Percentiles rank a stretch among this genome's conserved stretches.
phyloP scores from a whole-genome alignment of 495 filamentous ascomycete species.

The Neurospora intermedia region DNA sequence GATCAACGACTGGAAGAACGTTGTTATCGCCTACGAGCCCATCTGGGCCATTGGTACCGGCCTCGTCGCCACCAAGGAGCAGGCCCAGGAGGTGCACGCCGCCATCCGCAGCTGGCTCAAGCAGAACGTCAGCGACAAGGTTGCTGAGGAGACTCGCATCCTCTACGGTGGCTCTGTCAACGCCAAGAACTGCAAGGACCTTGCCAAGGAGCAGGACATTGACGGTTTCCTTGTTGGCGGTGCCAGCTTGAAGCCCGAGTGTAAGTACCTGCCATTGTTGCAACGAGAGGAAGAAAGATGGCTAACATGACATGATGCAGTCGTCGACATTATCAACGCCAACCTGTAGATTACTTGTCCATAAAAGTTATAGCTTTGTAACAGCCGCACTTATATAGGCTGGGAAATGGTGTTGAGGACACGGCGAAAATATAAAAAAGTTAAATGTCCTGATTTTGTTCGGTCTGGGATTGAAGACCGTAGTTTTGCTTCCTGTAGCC shows the following conservation, averaged over 20 bases:
- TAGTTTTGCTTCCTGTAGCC: neutral
- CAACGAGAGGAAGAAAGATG: neutral
- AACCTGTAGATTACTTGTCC: constrained; percentile 25
- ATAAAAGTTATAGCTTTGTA: neutral
- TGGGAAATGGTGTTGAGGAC: neutral
- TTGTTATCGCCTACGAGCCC: constrained; percentile 97
- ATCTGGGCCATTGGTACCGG: constrained; percentile 99
- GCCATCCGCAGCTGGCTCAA: constrained; percentile 85
- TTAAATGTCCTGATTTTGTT: neutral
- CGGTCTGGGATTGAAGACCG: neutral
- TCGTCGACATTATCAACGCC: constrained; percentile 53
- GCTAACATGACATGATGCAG: constrained; percentile 25
- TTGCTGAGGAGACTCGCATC: constrained; percentile 70
- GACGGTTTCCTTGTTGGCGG: constrained; percentile 98
- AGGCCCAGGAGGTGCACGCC: constrained; percentile 91
- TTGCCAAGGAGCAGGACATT: constrained; percentile 85
- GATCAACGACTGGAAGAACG: constrained; percentile 76
- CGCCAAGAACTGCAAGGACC: constrained; percentile 94
- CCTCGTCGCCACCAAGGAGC: constrained; percentile 87
- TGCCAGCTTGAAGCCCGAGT: constrained; percentile 96
- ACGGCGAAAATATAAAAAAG: neutral
- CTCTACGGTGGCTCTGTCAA: constrained; percentile 94
- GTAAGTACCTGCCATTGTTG: constrained; percentile 40
- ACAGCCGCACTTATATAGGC: neutral
- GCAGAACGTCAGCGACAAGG: constrained; percentile 57